Conservation (phyloP, 441 rosid genomes). For the Populus hybrid region DNA sequence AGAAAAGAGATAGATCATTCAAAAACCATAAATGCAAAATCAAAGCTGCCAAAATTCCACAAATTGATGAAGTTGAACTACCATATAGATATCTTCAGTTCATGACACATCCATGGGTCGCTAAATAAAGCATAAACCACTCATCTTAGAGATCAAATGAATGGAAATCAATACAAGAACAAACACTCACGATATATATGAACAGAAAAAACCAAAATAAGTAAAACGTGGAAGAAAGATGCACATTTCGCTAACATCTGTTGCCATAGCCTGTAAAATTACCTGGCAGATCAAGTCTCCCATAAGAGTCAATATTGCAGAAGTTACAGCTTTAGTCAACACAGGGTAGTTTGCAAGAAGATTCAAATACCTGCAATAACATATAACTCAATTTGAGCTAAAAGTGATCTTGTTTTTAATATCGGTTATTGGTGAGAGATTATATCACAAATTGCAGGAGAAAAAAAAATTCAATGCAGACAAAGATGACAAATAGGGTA, state of each 20-base stretch:
- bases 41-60: background rate
- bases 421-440: background rate
- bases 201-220: background rate
- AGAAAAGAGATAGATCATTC: background rate
- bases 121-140: background rate
- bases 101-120: background rate
- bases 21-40: background rate
- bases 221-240: background rate
- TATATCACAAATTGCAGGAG: background rate
- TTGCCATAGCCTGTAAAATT: slow-evolving; percentile 7
- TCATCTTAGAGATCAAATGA: background rate
- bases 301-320: slow-evolving; percentile 73
- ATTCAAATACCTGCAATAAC: slow-evolving; percentile 60
- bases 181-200: background rate
- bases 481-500: background rate
- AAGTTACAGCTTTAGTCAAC: slow-evolving; percentile 73
- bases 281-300: slow-evolving; percentile 95
- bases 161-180: background rate
- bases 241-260: background rate
- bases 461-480: background rate
- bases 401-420: background rate
- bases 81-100: background rate
- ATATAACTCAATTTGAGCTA: background rate
- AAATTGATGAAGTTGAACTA: background rate
- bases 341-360: slow-evolving; percentile 70